phyloP scores from a whole-genome alignment of 805 yeast genomes.

The Sugiyamaella qingdaonensis region DNA sequence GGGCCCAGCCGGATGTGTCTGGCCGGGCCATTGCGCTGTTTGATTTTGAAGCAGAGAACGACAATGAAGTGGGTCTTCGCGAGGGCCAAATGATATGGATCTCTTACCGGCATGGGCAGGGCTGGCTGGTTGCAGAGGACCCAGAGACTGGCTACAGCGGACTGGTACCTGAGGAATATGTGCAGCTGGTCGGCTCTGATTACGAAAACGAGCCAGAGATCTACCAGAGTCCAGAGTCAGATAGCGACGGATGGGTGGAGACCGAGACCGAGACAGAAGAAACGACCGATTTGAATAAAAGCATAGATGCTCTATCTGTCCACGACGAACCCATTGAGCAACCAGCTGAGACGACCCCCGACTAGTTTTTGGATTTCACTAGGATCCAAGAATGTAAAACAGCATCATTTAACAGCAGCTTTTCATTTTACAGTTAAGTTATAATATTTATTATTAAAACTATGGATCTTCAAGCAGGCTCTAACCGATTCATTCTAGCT shows the following conservation, averaged over 20 bases:
- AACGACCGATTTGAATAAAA: not conserved
- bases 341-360: not conserved
- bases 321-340: not conserved
- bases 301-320: not conserved
- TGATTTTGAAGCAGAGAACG: constrained; percentile 89
- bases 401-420: too few species aligned
- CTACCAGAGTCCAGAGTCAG: constrained; percentile 22
- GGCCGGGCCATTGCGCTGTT: constrained; percentile 80
- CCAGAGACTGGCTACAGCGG: constrained; percentile 77
- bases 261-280: constrained; percentile 19
- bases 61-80: constrained; percentile 72
- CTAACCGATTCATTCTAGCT: too few species aligned
- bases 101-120: constrained; percentile 91
- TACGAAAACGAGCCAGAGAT: constrained; percentile 16
- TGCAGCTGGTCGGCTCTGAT: constrained; percentile 38
- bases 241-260: constrained; percentile 29
- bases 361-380: not conserved
- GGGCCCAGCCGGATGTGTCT: constrained; percentile 33
- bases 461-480: too few species aligned
- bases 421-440: too few species aligned
- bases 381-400: not conserved
- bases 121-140: constrained; percentile 93
- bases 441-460: too few species aligned
- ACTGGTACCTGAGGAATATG: constrained; percentile 92
- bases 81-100: constrained; percentile 86